Conservation (phyloP, 768 basidiomycete genomes). For the Boletus rufocinnamomeus region DNA sequence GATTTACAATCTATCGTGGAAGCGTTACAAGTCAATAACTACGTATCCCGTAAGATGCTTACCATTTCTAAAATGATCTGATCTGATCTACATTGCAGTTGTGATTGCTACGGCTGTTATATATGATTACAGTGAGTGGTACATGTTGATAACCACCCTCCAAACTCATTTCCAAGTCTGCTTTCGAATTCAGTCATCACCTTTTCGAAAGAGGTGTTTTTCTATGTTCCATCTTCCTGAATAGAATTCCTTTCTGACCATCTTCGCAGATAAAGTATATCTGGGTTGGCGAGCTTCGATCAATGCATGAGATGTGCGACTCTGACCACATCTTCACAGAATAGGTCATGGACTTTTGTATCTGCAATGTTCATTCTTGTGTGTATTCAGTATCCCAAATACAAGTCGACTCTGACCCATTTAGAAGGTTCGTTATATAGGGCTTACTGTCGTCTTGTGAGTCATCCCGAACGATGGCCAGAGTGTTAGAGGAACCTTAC, state of each 20-base stretch:
- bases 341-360: slow-evolving; percentile 19
- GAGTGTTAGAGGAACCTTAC: background rate
- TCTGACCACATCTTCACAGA: slow-evolving; percentile 10
- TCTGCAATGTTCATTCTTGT: no score
- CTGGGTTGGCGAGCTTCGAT: slow-evolving; percentile 18
- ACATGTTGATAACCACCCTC: no score
- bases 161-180: no score
- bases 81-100: slow-evolving; percentile 15
- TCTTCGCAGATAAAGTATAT: no score
- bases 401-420: no score
- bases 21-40: no score
- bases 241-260: no score
- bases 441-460: slow-evolving; percentile 1
- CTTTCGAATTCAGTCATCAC: slow-evolving; percentile 13
- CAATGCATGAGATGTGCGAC: no score
- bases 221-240: background rate
- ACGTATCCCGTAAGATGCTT: slow-evolving; percentile 6
- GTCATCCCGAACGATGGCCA: background rate
- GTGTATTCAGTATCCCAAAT: no score
- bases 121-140: no score
- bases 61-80: background rate
- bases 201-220: slow-evolving; percentile 18
- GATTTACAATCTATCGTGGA: slow-evolving; percentile 6
- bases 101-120: no score
- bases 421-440: slow-evolving; percentile 23